phyloP scores from a whole-genome alignment of 768 basidiomycete species.

The Dacryopinax primogenitus region DNA sequence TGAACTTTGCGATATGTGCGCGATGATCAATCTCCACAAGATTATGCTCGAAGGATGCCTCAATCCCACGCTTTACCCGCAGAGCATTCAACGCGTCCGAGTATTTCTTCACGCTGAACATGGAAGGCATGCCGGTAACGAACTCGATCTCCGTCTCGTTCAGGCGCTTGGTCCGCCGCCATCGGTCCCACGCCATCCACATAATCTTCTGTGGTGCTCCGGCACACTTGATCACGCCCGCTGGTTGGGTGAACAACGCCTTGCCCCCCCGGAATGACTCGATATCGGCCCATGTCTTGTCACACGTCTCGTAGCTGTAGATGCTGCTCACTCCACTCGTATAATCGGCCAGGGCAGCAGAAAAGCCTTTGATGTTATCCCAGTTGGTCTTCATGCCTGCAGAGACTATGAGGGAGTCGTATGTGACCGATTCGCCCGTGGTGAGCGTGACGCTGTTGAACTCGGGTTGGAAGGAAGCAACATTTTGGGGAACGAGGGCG shows the following conservation, averaged over 20 bases:
- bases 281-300: constrained; percentile 78
- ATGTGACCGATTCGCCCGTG: constrained; percentile 55
- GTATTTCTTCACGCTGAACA: constrained; percentile 97
- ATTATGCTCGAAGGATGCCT: constrained; percentile 72
- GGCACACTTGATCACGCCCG: constrained; percentile 85
- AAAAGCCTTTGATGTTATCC: constrained; percentile 57
- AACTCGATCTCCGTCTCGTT: constrained; percentile 57
- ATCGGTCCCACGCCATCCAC: constrained; percentile 93
- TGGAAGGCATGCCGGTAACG: constrained; percentile 81
- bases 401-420: constrained; percentile 81
- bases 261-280: constrained; percentile 60
- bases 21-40: constrained; percentile 57
- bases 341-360: constrained; percentile 62
- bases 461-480: constrained; percentile 60
- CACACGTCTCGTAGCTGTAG: constrained; percentile 79
- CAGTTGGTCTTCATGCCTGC: constrained; percentile 82
- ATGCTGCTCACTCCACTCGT: constrained; percentile 78
- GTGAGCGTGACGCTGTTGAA: constrained; percentile 60
- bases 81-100: constrained; percentile 71
- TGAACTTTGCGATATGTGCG: constrained; percentile 76
- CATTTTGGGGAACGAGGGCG: constrained; percentile 55
- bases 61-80: constrained; percentile 64
- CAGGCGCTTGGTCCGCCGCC: constrained; percentile 44
- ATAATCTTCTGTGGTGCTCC: constrained; percentile 65
- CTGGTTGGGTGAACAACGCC: constrained; percentile 91